Base-by-base conservation (phyloP, 2,329 filamentous ascomycete genomes). In the Metarhizium sp. region DNA sequence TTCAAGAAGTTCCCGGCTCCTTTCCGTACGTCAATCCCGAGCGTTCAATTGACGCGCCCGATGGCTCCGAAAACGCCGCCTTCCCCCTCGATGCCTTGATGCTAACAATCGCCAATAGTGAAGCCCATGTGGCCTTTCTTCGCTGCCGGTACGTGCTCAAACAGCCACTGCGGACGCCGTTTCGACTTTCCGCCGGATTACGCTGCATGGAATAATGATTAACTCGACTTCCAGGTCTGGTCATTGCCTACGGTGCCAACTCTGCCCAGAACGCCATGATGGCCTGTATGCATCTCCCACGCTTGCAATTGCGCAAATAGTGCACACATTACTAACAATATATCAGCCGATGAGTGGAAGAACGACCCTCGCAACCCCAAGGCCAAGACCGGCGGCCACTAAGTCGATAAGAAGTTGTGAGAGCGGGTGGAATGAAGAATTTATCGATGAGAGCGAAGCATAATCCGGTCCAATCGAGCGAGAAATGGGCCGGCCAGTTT, bases 201-300 rank as follows among this genome's bases (percentile, higher is more conserved):
- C 10, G 25, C 14, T 40, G 10, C 10, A 6, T 38, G 6, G 14
- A 29, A 50, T 20, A 14, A n/a, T 38, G n/a, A 43, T 48, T 36
- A 52, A 47, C 45, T 32, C 30, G n/a, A 8, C 1, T 4, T 52
- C 56, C 64, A 95, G 92, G 91, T 70, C 71, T 88, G 60, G 78
- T 96, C 73, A 86, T 99, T 72, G 81, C 88, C 71, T 96, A 95
- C 78, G 94, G 92, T 69, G 79, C 96, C 79, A 96, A 95, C 81
- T 83, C 88, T 60, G 81, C 86, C 65, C 87, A 90, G 71, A 88
- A 81, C 72, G 76, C 82, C 66, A 81, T 95, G 78, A 85, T 87
- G 77, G 78, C 83, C 72, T 82, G 92, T 97, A 84, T 61, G 74
- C 53, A 58, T 47, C 34, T 57, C 58, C 55, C 30, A n/a, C 2